phyloP scores from a whole-genome alignment of 108 stramenopile species.

The Fistulifera solaris region DNA sequence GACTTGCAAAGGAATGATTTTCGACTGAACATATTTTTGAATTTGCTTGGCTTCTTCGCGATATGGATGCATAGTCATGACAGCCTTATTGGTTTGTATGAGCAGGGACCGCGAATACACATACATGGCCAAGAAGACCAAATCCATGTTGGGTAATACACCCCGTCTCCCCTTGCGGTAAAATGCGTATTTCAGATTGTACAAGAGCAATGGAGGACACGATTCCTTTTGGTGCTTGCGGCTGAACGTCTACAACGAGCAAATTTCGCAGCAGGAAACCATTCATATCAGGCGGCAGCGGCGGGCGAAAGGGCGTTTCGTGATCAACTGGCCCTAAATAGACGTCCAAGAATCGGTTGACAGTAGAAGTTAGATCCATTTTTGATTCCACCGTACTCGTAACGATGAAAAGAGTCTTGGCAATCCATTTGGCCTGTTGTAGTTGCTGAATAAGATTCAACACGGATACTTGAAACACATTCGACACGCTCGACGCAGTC shows the following conservation, averaged over 20 bases:
- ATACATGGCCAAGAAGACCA: conserved; percentile 48
- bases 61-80: conserved; percentile 12
- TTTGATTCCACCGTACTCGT: conserved; percentile 21
- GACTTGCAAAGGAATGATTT: background rate
- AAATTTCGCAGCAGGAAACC: conserved; percentile 52
- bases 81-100: background rate
- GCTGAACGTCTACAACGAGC: conserved; percentile 37
- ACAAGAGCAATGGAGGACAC: too few relatives aligned
- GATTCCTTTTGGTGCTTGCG: background rate
- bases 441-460: conserved; percentile 42
- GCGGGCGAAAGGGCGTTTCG: conserved; percentile 5
- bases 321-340: conserved; percentile 16
- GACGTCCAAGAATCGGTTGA: conserved; percentile 29
- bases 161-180: conserved; percentile 70
- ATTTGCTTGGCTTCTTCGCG: background rate
- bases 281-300: conserved; percentile 42
- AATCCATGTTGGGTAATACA: conserved; percentile 72
- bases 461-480: conserved; percentile 36
- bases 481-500: conserved; percentile 21
- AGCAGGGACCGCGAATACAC: conserved; percentile 3
- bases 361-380: conserved; percentile 16
- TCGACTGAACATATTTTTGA: conserved; percentile 21
- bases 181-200: conserved; percentile 36
- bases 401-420: conserved; percentile 68
- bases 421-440: conserved; percentile 50